A percentile compares a stretch with the other conserved stretches of the same genome.
Conservation (phyloP, 192 early-diverging fungal genomes). For the Martensiomyces pterosporus region DNA sequence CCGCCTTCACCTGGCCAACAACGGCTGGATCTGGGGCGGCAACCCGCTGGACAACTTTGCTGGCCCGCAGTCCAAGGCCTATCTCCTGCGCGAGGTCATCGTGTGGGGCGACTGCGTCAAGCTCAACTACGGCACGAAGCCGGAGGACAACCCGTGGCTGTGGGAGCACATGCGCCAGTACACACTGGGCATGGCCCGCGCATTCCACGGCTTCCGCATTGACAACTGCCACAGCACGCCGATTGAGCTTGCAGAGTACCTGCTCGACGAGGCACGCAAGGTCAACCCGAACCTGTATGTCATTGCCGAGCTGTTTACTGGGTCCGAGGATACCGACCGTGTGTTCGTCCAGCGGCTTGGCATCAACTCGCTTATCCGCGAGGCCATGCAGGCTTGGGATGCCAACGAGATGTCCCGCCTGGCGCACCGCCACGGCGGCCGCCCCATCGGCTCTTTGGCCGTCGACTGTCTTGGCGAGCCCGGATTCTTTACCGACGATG, state of each 20-base stretch:
- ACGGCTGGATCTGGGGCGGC: slow-evolving; percentile 95
- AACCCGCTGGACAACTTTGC: slow-evolving; percentile 94
- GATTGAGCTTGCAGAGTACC: slow-evolving; percentile 86
- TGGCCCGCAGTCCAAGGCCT: slow-evolving; percentile 76
- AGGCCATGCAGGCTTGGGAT: slow-evolving; percentile 98
- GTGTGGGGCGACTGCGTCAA: slow-evolving; percentile 99
- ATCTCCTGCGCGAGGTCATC: slow-evolving; percentile 92
- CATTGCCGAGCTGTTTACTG: slow-evolving; percentile 98
- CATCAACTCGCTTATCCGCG: slow-evolving; percentile 94
- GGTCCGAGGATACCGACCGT: slow-evolving; percentile 90
- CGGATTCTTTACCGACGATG: slow-evolving; percentile 38
- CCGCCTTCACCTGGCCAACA: slow-evolving; percentile 80
- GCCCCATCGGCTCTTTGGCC: slow-evolving; percentile 84
- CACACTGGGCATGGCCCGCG: slow-evolving; percentile 78
- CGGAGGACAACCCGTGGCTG: slow-evolving; percentile 89
- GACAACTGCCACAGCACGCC: slow-evolving; percentile 99
- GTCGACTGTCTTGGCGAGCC: slow-evolving; percentile 58
- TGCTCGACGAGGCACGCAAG: slow-evolving; percentile 82
- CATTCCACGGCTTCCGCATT: slow-evolving; percentile 96
- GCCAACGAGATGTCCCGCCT: slow-evolving; percentile 82
- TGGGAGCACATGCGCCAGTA: slow-evolving; percentile 93
- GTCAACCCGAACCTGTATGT: slow-evolving; percentile 92
- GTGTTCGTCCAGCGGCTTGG: slow-evolving; percentile 89
- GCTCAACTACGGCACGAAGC: slow-evolving; percentile 82
- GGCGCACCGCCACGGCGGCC: slow-evolving; percentile 88